phyloP scores from a whole-genome alignment of 1,284 basidiomycete genomes.

The Irpex sp. region DNA sequence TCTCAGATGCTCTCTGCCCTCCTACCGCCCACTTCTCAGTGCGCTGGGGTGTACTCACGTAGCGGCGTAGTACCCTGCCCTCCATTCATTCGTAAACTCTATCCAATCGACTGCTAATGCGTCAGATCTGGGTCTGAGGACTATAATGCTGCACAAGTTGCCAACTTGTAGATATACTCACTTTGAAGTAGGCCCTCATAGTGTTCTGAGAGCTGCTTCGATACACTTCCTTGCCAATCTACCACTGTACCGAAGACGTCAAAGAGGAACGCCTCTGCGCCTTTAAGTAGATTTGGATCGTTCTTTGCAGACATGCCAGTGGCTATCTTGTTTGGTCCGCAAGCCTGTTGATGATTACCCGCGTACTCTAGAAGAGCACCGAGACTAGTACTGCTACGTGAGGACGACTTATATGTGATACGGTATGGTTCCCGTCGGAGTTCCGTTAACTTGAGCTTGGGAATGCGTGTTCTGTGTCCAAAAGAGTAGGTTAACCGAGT shows the following conservation, averaged over 20 bases:
- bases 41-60: constrained; percentile 36
- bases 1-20: too few species aligned
- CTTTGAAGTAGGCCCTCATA: constrained; percentile 21
- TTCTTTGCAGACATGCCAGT: background rate
- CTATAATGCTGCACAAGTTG: background rate
- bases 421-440: too few species aligned
- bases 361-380: too few species aligned
- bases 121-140: background rate
- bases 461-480: too few species aligned
- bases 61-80: constrained; percentile 42
- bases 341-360: too few species aligned
- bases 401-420: too few species aligned
- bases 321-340: too few species aligned
- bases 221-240: constrained; percentile 54
- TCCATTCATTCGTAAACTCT: constrained; percentile 55
- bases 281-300: constrained; percentile 7
- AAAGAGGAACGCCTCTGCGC: constrained; percentile 54
- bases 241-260: constrained; percentile 66
- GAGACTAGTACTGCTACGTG: too few species aligned
- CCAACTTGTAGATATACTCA: constrained; percentile 1
- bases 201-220: constrained; percentile 34
- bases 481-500: too few species aligned
- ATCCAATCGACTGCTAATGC: constrained; percentile 34
- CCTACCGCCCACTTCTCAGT: too few species aligned
- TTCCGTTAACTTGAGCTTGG: too few species aligned